Conservation (phyloP, 768 basidiomycete genomes). For the Coprinellus aureogranulatus region DNA sequence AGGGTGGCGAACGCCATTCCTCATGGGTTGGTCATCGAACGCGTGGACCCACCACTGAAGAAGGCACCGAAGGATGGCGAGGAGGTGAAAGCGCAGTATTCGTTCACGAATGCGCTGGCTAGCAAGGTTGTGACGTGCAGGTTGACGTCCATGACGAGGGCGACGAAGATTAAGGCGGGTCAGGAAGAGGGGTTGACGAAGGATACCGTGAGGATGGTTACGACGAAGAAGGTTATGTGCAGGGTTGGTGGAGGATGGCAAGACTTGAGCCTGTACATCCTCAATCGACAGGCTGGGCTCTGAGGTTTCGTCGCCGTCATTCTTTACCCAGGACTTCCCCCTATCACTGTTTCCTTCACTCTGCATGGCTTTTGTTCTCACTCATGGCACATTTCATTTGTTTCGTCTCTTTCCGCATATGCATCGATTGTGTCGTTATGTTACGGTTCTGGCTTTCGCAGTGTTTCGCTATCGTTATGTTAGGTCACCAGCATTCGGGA, state of each 20-base stretch:
- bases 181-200: constrained; percentile 41
- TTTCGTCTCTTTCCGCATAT: too few relatives aligned
- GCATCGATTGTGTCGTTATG: too few relatives aligned
- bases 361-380: neutral
- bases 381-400: too few relatives aligned
- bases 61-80: constrained; percentile 66
- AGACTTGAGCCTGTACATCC: constrained; percentile 71
- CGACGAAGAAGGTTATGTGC: constrained; percentile 86
- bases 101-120: constrained; percentile 69
- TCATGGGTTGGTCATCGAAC: constrained; percentile 75
- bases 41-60: constrained; percentile 75
- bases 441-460: too few relatives aligned
- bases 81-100: constrained; percentile 82
- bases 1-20: constrained; percentile 69
- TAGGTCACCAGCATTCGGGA: too few relatives aligned
- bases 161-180: constrained; percentile 4
- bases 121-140: constrained; percentile 77
- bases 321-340: neutral
- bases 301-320: constrained; percentile 19
- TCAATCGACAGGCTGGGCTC: constrained; percentile 73
- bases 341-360: neutral
- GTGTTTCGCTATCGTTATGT: too few relatives aligned
- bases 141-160: constrained; percentile 72
- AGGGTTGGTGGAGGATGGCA: constrained; percentile 89
- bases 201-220: constrained; percentile 31